Percentiles rank a stretch among this genome's conserved stretches.
These are phyloP conservation scores for Stephanodiscus minutulus DNA, from an alignment of 108 stramenopile genomes.

Conservation along the genomic window DNA sequence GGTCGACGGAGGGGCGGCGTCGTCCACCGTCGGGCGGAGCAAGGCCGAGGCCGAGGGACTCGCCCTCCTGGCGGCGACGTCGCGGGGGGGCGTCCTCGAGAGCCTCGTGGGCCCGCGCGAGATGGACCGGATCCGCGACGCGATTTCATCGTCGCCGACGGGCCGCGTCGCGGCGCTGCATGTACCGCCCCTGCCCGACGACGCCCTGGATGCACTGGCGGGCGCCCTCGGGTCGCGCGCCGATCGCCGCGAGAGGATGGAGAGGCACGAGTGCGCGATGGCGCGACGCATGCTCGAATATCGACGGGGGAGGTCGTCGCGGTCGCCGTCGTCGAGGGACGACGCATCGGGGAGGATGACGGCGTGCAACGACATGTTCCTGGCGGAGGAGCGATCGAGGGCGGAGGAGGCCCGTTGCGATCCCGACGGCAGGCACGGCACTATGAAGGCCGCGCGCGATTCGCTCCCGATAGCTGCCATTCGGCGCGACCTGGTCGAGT, in stretches of 20 bases:
- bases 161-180: slow-evolving; percentile 1
- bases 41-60: slow-evolving; percentile 10
- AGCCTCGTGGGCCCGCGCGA: not conserved
- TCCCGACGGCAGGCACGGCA: slow-evolving; percentile 8
- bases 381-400: slow-evolving; percentile 5
- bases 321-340: no score
- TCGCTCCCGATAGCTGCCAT: slow-evolving; percentile 77
- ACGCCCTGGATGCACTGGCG: not conserved
- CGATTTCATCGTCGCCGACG: not conserved
- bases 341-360: no score
- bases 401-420: not conserved
- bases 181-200: slow-evolving; percentile 3
- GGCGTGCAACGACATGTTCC: not conserved
- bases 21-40: not conserved
- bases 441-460: slow-evolving; percentile 3
- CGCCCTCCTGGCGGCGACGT: not conserved
- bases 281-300: no score
- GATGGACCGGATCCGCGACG: not conserved
- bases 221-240: not conserved
- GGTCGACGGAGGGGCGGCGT: no score
- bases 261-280: no score
- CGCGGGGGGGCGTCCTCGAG: not conserved
- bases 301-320: no score
- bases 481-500: slow-evolving; percentile 73
- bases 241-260: not conserved